phyloP scores from a whole-genome alignment of 257 asterid species.

The Datura wrightii region DNA sequence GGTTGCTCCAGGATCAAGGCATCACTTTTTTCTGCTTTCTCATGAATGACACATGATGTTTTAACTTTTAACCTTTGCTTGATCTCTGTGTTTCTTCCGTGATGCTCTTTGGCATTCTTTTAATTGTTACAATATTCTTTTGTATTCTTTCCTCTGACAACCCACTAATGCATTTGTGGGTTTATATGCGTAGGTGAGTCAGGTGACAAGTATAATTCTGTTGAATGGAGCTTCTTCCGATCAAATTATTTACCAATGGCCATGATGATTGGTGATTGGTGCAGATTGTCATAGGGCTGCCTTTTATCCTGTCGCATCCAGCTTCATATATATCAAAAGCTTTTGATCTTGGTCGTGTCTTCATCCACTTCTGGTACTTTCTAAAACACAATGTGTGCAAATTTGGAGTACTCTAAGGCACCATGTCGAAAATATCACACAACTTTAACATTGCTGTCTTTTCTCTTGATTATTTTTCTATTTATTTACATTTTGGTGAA shows the following conservation, averaged over 20 bases:
- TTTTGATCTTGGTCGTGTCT: conserved; percentile 91
- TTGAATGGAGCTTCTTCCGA: conserved; percentile 38
- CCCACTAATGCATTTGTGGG: conserved; percentile 21
- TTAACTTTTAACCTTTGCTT: background rate
- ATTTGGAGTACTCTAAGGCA: background rate
- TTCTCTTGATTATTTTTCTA: background rate
- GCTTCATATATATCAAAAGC: conserved; percentile 79
- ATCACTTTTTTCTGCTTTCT: background rate
- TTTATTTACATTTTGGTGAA: background rate
- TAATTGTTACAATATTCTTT: background rate
- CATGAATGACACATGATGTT: conserved; percentile 14
- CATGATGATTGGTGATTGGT: conserved; percentile 46
- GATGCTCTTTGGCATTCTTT: background rate
- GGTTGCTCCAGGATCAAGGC: conserved; percentile 25
- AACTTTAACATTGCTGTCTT: background rate
- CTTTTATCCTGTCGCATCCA: conserved; percentile 77
- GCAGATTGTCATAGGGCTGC: conserved; percentile 85
- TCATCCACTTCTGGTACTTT: conserved; percentile 92
- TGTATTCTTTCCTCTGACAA: background rate
- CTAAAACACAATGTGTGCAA: conserved; percentile 25
- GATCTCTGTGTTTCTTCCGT: background rate
- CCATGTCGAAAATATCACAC: background rate
- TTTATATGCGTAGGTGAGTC: conserved; percentile 39
- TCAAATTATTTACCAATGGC: conserved; percentile 40
- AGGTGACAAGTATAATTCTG: conserved; percentile 25